Evolutionary conservation across 2,329 filamentous ascomycete species (phyloP), one percentile per base, ranked within the genome.

Genomic region (Eutypa lata): DNA sequence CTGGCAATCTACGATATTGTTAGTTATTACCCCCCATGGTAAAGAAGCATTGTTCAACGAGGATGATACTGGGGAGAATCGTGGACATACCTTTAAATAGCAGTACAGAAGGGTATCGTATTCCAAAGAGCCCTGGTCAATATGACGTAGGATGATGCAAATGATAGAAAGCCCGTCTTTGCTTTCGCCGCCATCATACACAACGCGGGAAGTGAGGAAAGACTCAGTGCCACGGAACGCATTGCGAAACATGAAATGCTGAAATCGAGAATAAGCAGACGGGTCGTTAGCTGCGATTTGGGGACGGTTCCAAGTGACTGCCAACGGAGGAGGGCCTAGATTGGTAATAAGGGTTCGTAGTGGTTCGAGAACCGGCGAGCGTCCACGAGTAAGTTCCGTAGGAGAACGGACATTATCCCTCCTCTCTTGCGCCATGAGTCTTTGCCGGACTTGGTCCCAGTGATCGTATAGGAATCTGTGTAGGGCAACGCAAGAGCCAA

Each of bases 231-330:
- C 83, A 37, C 82, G 78, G 57, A 86, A 85, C 2, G 85, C 85
- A 64, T 88, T 87, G 18, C 81, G 80, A 45, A 89, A 76, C 86
- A 89, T 89, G 61, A 89, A 89, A 58, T 88, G 83, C 58, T 89
- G 86, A 58, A 89, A 89, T 22, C 84, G 76, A 2, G 84, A 87
- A 65, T 88, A 89, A 7, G 81, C 73, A 1, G 83, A 81, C 4
- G 85, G 84, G 18, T 71, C 81, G 57, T 88, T 89, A 24, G 77
- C 68, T 1, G 82, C 81, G n/a, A 88, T 82, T 48, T 81, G 78
- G 10, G 86, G 86, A 48, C 84, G 75, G 57, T 87, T 88, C 83
- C 86, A 88, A 1, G 84, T 87, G 7, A 88, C 82, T 44, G 86
- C 84, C 57, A 88, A 73, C 1, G 84, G 84, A 18, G 86, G 86